Evolutionary conservation across 768 basidiomycete genomes (phyloP), one percentile per base, ranked within the genome.

Genomic region (Vararia minispora): DNA sequence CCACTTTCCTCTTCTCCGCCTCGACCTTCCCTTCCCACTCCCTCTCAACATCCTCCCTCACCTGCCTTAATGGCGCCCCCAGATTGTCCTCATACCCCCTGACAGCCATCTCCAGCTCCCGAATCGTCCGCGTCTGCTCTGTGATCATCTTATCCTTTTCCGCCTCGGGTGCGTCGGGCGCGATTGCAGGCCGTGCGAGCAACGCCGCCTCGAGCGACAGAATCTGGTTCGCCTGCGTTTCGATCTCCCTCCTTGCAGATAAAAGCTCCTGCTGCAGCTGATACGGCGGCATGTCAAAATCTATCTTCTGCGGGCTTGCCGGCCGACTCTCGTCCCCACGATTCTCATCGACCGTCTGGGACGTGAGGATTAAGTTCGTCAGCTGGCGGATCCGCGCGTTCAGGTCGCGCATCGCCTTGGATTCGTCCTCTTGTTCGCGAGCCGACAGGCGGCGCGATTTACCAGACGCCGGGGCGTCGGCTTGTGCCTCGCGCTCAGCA

Each of bases 181-280:
- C 73, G 8, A 82, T 58, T 25, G 72, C 67, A 0, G 87, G 83
- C 4, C 85, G 73, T 6, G 81, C 69, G 2, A 74, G 68, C 5
- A 94, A 66, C 0, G 86, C 74, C 0, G 74, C 77, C 56, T 91
- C 85, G 3, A 94, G 69, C 0, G 86, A 83, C 2, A 89, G 67
- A 33, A 94, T 87, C 49, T 92, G 86, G 6, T 71, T 79, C 0
- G 78, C 71, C 50, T 94, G 89, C 0, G 81, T 73, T 29, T 89
- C 82, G 25, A 94, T 58, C 46, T 90, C 74, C 14, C 77, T 70
- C 20, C 83, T 72, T 1, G 87, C 77, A 0, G 76, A 66, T 13
- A 92, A 76, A 13, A 94, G 72, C 44, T 91, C 86, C 66, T 92
- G 85, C 62, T 91, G 88, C 1, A 94, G 68, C 79, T 89, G 80